Evolutionary conservation across 495 filamentous ascomycete species (phyloP).

Genomic region (Extremus antarcticus): DNA sequence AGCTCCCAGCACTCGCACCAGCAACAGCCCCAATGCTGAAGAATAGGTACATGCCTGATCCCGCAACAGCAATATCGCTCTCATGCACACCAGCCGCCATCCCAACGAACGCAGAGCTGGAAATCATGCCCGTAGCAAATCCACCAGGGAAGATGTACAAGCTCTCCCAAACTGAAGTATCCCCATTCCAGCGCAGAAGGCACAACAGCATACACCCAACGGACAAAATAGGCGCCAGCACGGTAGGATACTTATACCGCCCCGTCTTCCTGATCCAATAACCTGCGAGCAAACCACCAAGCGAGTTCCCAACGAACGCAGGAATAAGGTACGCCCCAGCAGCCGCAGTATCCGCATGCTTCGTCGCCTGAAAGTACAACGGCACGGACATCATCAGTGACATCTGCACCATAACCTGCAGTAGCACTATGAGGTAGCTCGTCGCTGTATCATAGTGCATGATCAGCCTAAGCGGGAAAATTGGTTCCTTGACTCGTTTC

Average conservation of each 20-base stretch:
- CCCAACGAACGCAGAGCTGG: conserved; percentile 20
- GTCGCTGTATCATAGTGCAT: conserved; percentile 42
- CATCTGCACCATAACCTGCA: conserved; percentile 49
- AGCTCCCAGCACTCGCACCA: background rate
- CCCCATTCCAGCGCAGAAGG: conserved; percentile 48
- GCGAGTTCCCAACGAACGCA: conserved; percentile 52
- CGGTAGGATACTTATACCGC: conserved; percentile 44
- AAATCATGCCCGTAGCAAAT: conserved; percentile 17
- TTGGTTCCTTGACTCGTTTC: conserved; percentile 45
- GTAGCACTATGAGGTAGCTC: conserved; percentile 41
- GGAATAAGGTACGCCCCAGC: conserved; percentile 54
- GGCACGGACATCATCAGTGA: conserved; percentile 51
- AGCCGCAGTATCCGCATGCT: conserved; percentile 40
- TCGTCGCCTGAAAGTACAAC: conserved; percentile 59
- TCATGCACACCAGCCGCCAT: conserved; percentile 15
- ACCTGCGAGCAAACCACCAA: conserved; percentile 52
- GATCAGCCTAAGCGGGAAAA: conserved; percentile 50
- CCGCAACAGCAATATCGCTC: conserved; percentile 14
- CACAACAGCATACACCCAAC: conserved; percentile 44
- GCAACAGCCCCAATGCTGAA: background rate
- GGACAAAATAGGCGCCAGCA: conserved; percentile 41
- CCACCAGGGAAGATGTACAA: conserved; percentile 49
- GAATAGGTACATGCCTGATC: background rate
- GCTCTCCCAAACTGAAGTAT: conserved; percentile 49
- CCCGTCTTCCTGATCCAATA: conserved; percentile 49